Base-by-base conservation (phyloP, 768 basidiomycete genomes). In the Termitomyces sp. region DNA sequence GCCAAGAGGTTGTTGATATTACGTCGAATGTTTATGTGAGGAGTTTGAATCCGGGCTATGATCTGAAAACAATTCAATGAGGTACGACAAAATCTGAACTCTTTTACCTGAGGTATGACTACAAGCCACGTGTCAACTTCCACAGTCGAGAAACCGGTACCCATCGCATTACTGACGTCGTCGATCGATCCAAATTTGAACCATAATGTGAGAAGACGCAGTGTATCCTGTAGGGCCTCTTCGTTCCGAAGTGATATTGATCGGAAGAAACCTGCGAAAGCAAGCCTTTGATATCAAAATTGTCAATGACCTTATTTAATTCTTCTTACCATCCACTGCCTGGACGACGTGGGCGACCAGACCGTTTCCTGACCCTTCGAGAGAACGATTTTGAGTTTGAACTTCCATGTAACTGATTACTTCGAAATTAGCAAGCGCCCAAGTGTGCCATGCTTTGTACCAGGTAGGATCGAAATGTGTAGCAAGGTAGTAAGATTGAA, bases 361-460 rank as follows among this genome's bases (percentile, higher is more conserved):
- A 31, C 83, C 82, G 20, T 80, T 81, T 4, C 83, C 82, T 4
- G 85, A 83, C 11, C 89, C 70, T 57, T 91, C 88, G 10, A 77
- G 73, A 25, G 79, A 76, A 60, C 82, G 82, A 50, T 77, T 79
- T 62, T 86, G 84, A 37, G 73, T 76, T 68, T 86, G 86, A 47
- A 76, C 82, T 71, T 96, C 94, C 68, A 96, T 77, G 67, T 89
- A 84, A 32, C 83, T 81, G 63, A 98, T 87, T 63, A 98, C 93
- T 59, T 98, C 94, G 65, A 97, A 96, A 73, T 98, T 98, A 3
- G 95, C 90, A 57, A 98, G 79, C 2, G 97, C 96, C 94, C 95
- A 99, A 0, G 94, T 94, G 69, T 99, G 97, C 96, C 96, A 98
- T 17, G 96, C 97, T 72, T 99, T 98, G 75, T 98, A 98, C 97